These are phyloP conservation scores for Anthostomella pinea DNA, from an alignment of 2,329 filamentous ascomycete species.

Conservation along the genomic window DNA sequence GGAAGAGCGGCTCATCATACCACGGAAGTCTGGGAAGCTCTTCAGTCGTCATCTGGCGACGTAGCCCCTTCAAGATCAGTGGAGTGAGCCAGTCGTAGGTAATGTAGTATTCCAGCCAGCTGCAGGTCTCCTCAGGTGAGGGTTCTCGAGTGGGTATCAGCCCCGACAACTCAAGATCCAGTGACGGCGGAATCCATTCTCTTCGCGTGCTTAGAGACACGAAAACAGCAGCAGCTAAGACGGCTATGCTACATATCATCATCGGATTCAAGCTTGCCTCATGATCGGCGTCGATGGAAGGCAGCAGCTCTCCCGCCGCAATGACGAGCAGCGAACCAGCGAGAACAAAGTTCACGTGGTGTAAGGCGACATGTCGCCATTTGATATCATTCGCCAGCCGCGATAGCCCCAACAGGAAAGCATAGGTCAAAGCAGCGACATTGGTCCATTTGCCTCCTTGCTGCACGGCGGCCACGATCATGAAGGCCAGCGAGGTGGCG, in stretches of 20 bases:
- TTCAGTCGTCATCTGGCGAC: conserved; percentile 43
- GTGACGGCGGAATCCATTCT: conserved; percentile 47
- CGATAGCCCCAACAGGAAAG: conserved; percentile 42
- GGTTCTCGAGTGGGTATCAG: conserved; percentile 37
- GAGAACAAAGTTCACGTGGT: conserved; percentile 48
- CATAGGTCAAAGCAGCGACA: conserved; percentile 37
- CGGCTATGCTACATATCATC: conserved; percentile 34
- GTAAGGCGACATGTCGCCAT: conserved; percentile 46
- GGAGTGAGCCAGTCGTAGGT: conserved; percentile 51
- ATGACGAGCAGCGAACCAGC: conserved; percentile 37
- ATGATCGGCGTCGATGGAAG: conserved; percentile 40
- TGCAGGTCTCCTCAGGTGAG: conserved; percentile 51
- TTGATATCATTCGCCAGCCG: conserved; percentile 39
- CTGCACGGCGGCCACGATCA: conserved; percentile 35
- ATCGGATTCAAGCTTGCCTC: conserved; percentile 30
- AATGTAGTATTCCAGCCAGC: conserved; percentile 51
- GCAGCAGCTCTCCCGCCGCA: conserved; percentile 37
- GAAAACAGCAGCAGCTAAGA: conserved; percentile 36
- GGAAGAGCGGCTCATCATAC: conserved; percentile 53
- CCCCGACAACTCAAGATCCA: conserved; percentile 38
- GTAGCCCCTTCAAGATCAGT: conserved; percentile 46
- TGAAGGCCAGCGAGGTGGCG: conserved; percentile 38
- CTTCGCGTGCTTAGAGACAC: conserved; percentile 46
- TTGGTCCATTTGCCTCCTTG: conserved; percentile 37
- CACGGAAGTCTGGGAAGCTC: conserved; percentile 49